A percentile compares a stretch with the other conserved stretches of the same genome.
These are phyloP conservation scores for Clohesyomyces aquaticus DNA, from an alignment of 495 filamentous ascomycete genomes.

Conservation along the genomic window DNA sequence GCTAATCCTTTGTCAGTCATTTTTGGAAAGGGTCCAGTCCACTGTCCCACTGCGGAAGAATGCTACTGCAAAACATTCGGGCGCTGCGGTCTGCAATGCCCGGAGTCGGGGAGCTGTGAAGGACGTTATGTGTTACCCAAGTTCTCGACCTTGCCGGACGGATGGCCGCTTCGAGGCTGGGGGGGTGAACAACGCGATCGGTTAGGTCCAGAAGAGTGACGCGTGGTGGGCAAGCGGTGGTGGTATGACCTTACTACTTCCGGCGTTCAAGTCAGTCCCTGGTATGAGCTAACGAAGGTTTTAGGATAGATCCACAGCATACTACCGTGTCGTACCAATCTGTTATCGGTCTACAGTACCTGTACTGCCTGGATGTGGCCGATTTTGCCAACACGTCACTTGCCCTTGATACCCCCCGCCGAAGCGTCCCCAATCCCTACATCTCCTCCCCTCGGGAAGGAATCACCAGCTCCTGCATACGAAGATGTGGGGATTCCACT, in stretches of 20 bases:
- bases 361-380: too few relatives aligned
- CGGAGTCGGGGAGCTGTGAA: constrained; percentile 46
- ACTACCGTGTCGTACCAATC: not conserved
- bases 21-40: constrained; percentile 57
- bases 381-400: too few relatives aligned
- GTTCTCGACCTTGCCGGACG: constrained; percentile 53
- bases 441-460: too few relatives aligned
- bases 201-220: constrained; percentile 24
- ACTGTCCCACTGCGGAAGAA: constrained; percentile 60
- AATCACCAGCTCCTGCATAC: too few relatives aligned
- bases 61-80: constrained; percentile 71
- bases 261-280: too few relatives aligned
- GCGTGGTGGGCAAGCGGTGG: not conserved
- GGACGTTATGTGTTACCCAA: constrained; percentile 56
- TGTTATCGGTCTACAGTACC: too few relatives aligned
- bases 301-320: not conserved
- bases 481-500: too few relatives aligned
- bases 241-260: not conserved
- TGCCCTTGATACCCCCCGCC: too few relatives aligned
- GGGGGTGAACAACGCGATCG: constrained; percentile 47
- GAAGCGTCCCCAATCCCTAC: too few relatives aligned
- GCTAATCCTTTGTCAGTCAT: constrained; percentile 47
- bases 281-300: not conserved
- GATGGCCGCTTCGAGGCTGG: constrained; percentile 60
- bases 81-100: constrained; percentile 57